These are phyloP conservation scores for Aspergillus brasiliensis DNA, from an alignment of 2,329 filamentous ascomycete genomes.

Conservation along the genomic window DNA sequence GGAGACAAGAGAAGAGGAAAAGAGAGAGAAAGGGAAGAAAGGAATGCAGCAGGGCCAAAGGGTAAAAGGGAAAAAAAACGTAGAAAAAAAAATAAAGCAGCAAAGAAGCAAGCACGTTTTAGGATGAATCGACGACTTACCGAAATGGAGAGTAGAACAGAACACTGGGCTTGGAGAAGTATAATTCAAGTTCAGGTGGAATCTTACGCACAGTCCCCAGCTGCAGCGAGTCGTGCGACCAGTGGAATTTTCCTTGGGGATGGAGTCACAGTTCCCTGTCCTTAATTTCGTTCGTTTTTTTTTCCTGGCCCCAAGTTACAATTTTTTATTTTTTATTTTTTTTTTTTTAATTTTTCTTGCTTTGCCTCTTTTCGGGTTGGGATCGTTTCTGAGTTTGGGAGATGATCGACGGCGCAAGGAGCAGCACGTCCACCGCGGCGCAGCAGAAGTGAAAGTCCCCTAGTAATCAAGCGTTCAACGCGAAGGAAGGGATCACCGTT, in stretches of 20 bases:
- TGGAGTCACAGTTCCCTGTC: neutral
- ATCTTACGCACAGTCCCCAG: conserved; percentile 21
- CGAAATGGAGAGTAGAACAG: conserved; percentile 2
- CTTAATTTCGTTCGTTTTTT: conserved; percentile 6
- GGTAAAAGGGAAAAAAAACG: conserved; percentile 5
- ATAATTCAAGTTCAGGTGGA: conserved; percentile 14
- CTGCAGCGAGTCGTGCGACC: conserved; percentile 19
- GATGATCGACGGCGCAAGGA: conserved; percentile 30
- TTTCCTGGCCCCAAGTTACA: conserved; percentile 3
- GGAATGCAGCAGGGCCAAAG: neutral
- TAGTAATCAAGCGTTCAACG: neutral
- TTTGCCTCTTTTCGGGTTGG: conserved; percentile 10
- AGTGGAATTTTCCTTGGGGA: conserved; percentile 10
- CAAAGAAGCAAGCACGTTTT: conserved; percentile 6
- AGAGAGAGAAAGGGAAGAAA: neutral
- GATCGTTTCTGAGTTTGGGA: conserved; percentile 19
- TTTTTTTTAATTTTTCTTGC: conserved; percentile 8
- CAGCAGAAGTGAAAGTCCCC: neutral
- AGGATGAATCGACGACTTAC: conserved; percentile 8
- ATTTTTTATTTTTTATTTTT: conserved; percentile 4
- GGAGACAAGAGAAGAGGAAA: conserved; percentile 1
- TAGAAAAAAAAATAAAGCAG: conserved; percentile 5
- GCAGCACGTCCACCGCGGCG: conserved; percentile 7
- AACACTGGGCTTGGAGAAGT: conserved; percentile 9
- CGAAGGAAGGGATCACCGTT: conserved; percentile 12